Evolutionary conservation across 192 early-diverging fungal species (phyloP), one percentile per base, ranked within the genome.

Genomic region (Mycoemilia scoparia): DNA sequence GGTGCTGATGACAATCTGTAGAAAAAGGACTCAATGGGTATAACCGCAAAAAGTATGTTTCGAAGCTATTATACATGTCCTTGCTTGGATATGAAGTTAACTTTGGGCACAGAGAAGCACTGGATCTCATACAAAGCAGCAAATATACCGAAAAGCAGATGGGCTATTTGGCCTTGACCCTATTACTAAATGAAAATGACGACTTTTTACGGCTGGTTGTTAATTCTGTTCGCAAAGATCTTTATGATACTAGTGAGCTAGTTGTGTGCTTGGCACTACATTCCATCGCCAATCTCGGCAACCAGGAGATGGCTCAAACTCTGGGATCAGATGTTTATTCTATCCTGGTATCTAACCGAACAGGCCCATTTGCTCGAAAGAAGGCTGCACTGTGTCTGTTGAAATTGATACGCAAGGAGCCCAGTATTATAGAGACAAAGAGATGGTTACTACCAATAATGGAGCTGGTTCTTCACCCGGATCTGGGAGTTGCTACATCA

Each of bases 81-180:
- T 84, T 99, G 47, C 76, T 96, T 23, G 96, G 96, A 8, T 97
- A 85, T 76, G 85, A 95, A 22, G 77, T 97, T 30, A 88, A 97
- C 56, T 91, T 99, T 70, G 96, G 96, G 26, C 88, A 96, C 49
- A 67, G 83, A 56, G 96, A 99, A 44, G 87, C 91, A 19, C 79
- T 97, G 28, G 81, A 87, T 38, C 64, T 99, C 32, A 71, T 96
- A 32, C 76, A 75, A 15, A 87, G 86, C 40, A 32, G 42, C 21
- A 92, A 91, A 43, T 99, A 87, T 55, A 86, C 82, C 39, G 96
- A 99, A 45, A 99, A 99, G 52, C 90, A 95, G 63, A 90, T 99
- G 38, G 96, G 90, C 5, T 99, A 99, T 55, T 62, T 99, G 11
- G 92, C 87, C 2, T 80, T 89, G 12, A 91, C 92, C 3, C 49